These are phyloP conservation scores for Ascodesmis nigricans DNA, from an alignment of 495 filamentous ascomycete genomes.

Conservation along the genomic window DNA sequence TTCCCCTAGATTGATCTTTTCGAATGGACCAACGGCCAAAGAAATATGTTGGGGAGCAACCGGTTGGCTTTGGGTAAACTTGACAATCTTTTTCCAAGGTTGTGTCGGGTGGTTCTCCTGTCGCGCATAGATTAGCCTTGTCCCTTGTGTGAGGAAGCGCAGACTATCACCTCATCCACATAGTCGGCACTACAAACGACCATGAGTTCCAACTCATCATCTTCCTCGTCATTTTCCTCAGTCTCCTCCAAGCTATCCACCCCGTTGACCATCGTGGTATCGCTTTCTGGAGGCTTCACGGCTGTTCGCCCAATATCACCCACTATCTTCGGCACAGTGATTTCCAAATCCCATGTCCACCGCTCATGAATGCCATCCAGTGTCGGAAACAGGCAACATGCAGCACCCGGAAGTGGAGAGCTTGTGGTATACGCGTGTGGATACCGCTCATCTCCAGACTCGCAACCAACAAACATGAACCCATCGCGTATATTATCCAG, in stretches of 20 bases:
- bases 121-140: slow-evolving; percentile 9
- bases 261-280: slow-evolving; percentile 2
- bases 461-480: slow-evolving; percentile 70
- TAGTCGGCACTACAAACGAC: slow-evolving; percentile 79
- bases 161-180: slow-evolving; percentile 40
- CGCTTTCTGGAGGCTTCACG: not conserved
- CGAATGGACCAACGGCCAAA: slow-evolving; percentile 84
- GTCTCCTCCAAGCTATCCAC: slow-evolving; percentile 20
- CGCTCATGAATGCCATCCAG: slow-evolving; percentile 60
- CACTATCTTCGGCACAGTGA: slow-evolving; percentile 64
- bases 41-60: slow-evolving; percentile 71
- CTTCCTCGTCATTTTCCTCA: slow-evolving; percentile 36
- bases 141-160: slow-evolving; percentile 13
- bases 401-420: slow-evolving; percentile 48
- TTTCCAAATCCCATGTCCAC: slow-evolving; percentile 68
- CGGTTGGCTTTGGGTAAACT: slow-evolving; percentile 47
- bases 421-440: slow-evolving; percentile 83
- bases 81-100: slow-evolving; percentile 55
- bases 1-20: slow-evolving; percentile 71
- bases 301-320: slow-evolving; percentile 57
- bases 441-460: slow-evolving; percentile 54
- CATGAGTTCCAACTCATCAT: slow-evolving; percentile 63
- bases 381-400: slow-evolving; percentile 75
- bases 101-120: slow-evolving; percentile 47
- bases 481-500: slow-evolving; percentile 59